A percentile compares a stretch with the other conserved stretches of the same genome.
phyloP scores from a whole-genome alignment of 257 asterid species.

The Solanum bulbocastanum region DNA sequence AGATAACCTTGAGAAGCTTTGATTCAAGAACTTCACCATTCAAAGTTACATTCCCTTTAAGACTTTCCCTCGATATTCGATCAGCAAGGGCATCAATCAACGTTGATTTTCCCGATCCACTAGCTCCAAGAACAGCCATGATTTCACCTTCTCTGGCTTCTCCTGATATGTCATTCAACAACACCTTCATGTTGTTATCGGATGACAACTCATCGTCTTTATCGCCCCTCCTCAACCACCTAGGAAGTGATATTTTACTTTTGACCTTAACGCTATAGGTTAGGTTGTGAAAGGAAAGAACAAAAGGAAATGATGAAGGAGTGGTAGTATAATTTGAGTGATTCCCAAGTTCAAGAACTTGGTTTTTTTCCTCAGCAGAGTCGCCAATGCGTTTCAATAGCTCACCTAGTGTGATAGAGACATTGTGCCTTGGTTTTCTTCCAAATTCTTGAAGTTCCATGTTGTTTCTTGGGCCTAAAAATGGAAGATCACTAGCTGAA shows the following conservation, averaged over 20 bases:
- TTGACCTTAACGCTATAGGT: constrained; percentile 22
- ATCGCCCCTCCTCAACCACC: background rate
- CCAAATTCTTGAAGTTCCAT: constrained; percentile 53
- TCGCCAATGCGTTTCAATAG: constrained; percentile 46
- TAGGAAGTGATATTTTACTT: background rate
- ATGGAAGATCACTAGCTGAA: constrained; percentile 54
- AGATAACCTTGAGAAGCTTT: constrained; percentile 26
- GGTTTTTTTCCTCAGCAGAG: constrained; percentile 4
- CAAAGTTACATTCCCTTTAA: constrained; percentile 17
- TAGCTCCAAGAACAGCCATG: constrained; percentile 32
- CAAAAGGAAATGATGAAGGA: constrained; percentile 17
- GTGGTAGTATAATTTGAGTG: background rate
- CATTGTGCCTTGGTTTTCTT: constrained; percentile 32
- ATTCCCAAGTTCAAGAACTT: background rate
- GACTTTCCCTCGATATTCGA: constrained; percentile 23
- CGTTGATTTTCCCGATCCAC: constrained; percentile 40
- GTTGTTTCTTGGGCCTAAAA: constrained; percentile 48
- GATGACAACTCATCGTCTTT: background rate
- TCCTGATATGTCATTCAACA: constrained; percentile 24
- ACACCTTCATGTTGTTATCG: constrained; percentile 6
- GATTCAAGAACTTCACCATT: constrained; percentile 26
- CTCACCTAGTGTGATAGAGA: constrained; percentile 56
- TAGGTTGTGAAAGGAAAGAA: constrained; percentile 24
- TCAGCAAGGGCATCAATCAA: constrained; percentile 32
- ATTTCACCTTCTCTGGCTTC: constrained; percentile 38